phyloP scores from a whole-genome alignment of 495 filamentous ascomycete genomes.

The Glonium stellatum region DNA sequence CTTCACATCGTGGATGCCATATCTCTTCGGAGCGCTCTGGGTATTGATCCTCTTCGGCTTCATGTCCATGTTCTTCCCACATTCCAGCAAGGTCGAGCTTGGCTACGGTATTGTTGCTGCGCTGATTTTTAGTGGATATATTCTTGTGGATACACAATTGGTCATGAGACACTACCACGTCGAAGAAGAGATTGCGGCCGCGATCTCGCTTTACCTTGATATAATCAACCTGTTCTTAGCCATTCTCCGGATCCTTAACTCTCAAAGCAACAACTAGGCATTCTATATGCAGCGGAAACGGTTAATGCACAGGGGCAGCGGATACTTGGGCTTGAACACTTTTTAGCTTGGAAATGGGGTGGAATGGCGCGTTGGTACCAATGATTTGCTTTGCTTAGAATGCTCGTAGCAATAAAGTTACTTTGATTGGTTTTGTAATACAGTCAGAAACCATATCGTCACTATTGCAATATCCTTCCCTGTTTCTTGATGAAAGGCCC shows the following conservation, averaged over 20 bases:
- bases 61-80: constrained; percentile 76
- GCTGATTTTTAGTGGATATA: constrained; percentile 86
- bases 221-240: constrained; percentile 94
- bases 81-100: constrained; percentile 69
- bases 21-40: constrained; percentile 87
- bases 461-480: background rate
- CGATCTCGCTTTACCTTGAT: constrained; percentile 92
- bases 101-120: constrained; percentile 74
- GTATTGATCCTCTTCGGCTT: constrained; percentile 87
- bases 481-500: background rate
- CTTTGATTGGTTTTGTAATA: background rate
- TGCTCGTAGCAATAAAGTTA: background rate
- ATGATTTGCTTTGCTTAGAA: background rate
- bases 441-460: background rate
- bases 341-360: background rate
- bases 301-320: background rate
- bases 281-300: background rate
- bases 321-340: background rate
- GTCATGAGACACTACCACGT: constrained; percentile 93
- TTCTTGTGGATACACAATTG: constrained; percentile 92
- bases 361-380: background rate
- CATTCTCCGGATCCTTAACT: constrained; percentile 85
- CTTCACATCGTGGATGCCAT: constrained; percentile 94
- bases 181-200: constrained; percentile 96
- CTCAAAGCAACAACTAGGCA: constrained; percentile 69